Evolutionary conservation across 192 early-diverging fungal species (phyloP), one percentile per base, ranked within the genome.

Genomic region (Coemansia umbellata): DNA sequence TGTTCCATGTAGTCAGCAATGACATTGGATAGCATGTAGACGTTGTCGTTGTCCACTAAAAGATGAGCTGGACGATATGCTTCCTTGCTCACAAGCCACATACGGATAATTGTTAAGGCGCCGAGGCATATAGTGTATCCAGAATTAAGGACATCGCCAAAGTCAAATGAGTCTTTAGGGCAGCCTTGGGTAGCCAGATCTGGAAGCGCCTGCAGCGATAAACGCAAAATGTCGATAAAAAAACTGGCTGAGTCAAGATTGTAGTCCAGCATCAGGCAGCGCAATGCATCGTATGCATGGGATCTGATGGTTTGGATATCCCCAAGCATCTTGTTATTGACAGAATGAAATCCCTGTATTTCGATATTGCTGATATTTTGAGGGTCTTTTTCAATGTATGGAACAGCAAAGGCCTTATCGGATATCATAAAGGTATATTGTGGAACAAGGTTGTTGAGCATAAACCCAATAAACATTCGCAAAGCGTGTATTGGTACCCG

Each of bases 71-170:
- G 72, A 14, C 65, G 65, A 43, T 75, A 54, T 32, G 63, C 65
- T 26, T 68, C 65, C 33, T 60, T 68, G 52, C 60, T 58, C 23
- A 36, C 18, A 31, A 75, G 28, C 72, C 72, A 75, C 18, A 75
- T 28, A 1, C 72, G 60, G 14, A 75, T 45, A 9, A 68, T 22
- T 0, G 60, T 75, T 13, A 75, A 44, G 3, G 65, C 59, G 8
- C 65, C 65, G 9, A 75, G 31, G 10, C 65, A 60, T 4, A 50
- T 37, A 8, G 60, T 60, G n/a, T 68, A 68, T 33, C 52, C 50
- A 0, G 53, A 33, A 17, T 56, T 23, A 24, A 28, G 17, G 13
- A 75, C 60, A 47, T 63, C 33, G 3, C 32, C 32, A 27, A 37
- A 26, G 23, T 39, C 60, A 31, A 55, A 11, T 1, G 11, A 40